phyloP scores from a whole-genome alignment of 208 protist genomes.

The Trypanosoma congolense region DNA sequence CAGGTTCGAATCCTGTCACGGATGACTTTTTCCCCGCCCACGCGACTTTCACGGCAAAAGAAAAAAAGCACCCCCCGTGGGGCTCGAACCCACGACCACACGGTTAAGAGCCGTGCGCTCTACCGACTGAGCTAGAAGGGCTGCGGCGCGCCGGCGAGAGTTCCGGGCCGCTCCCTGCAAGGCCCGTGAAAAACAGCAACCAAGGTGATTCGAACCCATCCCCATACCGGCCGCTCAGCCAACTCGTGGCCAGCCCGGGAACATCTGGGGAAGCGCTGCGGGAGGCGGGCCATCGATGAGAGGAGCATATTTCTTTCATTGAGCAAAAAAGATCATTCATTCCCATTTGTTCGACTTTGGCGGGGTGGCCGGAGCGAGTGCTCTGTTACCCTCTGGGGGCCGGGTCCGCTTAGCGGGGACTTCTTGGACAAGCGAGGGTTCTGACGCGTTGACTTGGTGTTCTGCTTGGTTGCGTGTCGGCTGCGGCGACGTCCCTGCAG shows the following conservation, averaged over 20 bases:
- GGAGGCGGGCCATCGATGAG: too few species aligned
- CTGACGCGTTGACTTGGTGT: constrained; percentile 84
- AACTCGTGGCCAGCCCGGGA: too few species aligned
- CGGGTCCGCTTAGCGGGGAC: constrained; percentile 27
- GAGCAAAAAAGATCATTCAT: too few species aligned
- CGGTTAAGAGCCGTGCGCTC: constrained; percentile 96
- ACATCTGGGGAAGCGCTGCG: too few species aligned
- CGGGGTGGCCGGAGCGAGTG: constrained; percentile 45
- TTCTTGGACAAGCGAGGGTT: constrained; percentile 65
- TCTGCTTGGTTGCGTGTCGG: constrained; percentile 86
- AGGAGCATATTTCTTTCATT: too few species aligned
- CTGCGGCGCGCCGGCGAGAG: constrained; percentile 2
- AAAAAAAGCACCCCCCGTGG: constrained; percentile 51
- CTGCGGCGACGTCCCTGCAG: constrained; percentile 37
- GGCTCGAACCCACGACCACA: constrained; percentile 97
- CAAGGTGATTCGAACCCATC: too few species aligned
- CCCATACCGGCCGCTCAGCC: too few species aligned
- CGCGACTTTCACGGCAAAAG: neutral
- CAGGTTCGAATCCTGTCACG: constrained; percentile 30
- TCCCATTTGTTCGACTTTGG: too few species aligned
- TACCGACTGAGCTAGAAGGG: constrained; percentile 96
- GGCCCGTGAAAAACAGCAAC: too few species aligned
- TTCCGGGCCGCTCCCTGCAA: neutral
- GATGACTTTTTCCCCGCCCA: constrained; percentile 7
- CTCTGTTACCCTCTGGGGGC: constrained; percentile 83